Conservation (phyloP, 1,284 basidiomycete genomes). For the Sporisorium reilianum region DNA sequence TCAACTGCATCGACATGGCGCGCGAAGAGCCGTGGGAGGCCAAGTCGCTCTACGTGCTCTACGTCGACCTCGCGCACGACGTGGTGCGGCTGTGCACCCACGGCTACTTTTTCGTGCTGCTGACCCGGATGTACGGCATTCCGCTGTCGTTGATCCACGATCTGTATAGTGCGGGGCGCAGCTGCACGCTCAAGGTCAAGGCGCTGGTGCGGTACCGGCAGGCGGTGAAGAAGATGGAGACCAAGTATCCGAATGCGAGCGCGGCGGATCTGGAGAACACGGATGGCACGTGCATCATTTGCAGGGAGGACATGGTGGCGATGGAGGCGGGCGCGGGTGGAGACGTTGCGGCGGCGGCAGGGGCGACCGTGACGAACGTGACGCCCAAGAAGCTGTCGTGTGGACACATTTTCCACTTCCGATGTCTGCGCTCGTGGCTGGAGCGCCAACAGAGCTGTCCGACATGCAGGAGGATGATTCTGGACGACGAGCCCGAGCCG, state of each 20-base stretch:
- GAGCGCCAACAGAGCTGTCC: conserved; percentile 93
- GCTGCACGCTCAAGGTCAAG: conserved; percentile 85
- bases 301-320: conserved; percentile 89
- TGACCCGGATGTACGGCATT: conserved; percentile 92
- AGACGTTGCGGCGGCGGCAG: conserved; percentile 1
- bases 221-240: conserved; percentile 96
- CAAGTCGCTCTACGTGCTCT: conserved; percentile 97
- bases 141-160: conserved; percentile 96
- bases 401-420: conserved; percentile 97
- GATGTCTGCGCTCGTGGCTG: conserved; percentile 95
- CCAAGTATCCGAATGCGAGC: conserved; percentile 93
- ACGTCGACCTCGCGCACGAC: conserved; percentile 87
- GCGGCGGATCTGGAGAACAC: conserved; percentile 84
- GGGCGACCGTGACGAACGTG: conserved; percentile 74
- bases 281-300: conserved; percentile 96
- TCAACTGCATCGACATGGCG: conserved; percentile 79
- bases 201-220: conserved; percentile 90
- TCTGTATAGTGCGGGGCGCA: conserved; percentile 92
- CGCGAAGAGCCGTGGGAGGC: conserved; percentile 80
- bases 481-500: conserved; percentile 72
- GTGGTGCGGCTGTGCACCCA: conserved; percentile 93
- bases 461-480: conserved; percentile 91
- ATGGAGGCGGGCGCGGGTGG: neutral
- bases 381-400: conserved; percentile 96
- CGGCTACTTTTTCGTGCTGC: conserved; percentile 85